Base-by-base conservation (phyloP, 2,329 filamentous ascomycete species). In the Bretziella fagacearum region DNA sequence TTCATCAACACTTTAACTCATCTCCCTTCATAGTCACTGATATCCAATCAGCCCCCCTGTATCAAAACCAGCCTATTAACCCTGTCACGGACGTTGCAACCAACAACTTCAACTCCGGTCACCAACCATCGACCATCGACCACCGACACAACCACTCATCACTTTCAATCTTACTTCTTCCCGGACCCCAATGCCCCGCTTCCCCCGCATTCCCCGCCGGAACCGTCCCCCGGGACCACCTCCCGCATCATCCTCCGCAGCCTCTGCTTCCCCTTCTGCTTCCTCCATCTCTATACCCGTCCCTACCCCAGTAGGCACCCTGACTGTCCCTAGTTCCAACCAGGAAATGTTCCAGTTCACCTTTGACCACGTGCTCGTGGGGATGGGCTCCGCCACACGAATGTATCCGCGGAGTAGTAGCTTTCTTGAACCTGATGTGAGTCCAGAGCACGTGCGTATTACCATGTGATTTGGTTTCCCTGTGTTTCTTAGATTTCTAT, bases 401-500 rank as follows among this genome's bases (percentile, higher is more conserved):
- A 46, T 43, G 29, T 44, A 26, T 43, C 56, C 57, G 8, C 53
- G 50, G 10, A 50, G 52, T n/a, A 56, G 54, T 8, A 59, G 56
- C 43, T 59, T 56, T 26, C 59, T 61, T 17, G 59, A 61, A 33
- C 55, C 59, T 18, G 59, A 61, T 52, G 59, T 61, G 51, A 39
- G 52, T 49, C 30, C 30, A 17, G 27, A 30, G 20, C 39, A 29
- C 10, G 45, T 47, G 29, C 17, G 23, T 46, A 37, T 22, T 46
- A 15, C 20, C 30, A 10, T 11, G 32, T 17, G n/a, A 5, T 42
- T 18, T 29, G 41, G 7, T 20, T 22, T 5, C 17, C 20, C 22
- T 44, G 4, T 30, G 15, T 11, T 13, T 10, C 17, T 6, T 13
- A 23, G 23, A 23, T 6, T 37, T 4, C 13, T 33, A 4, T n/a